phyloP scores from a whole-genome alignment of 2,329 filamentous ascomycete genomes.

The Metarhizium robertsii region DNA sequence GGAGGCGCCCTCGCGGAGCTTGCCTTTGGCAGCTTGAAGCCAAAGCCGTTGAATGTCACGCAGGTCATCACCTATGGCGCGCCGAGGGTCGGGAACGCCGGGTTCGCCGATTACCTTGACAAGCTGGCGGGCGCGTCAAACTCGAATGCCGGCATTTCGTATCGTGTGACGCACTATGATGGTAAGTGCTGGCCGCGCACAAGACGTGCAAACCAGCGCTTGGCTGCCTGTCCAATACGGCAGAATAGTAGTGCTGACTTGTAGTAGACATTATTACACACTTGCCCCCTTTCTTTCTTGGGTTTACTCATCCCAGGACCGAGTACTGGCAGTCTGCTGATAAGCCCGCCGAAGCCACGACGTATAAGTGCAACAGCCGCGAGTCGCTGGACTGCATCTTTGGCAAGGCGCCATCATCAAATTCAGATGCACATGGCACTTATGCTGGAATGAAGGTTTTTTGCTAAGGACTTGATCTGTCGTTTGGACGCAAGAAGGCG shows the following conservation, averaged over 20 bases:
- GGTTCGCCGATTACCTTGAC: neutral
- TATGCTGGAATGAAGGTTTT: neutral
- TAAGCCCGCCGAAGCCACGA: neutral
- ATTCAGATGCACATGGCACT: neutral
- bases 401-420: neutral
- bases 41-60: neutral
- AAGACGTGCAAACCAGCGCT: no score
- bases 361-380: neutral
- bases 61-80: neutral
- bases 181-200: neutral
- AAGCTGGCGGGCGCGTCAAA: neutral
- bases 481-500: no score
- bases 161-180: neutral
- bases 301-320: neutral
- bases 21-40: neutral
- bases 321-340: slow-evolving; percentile 7
- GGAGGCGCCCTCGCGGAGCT: neutral
- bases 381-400: neutral
- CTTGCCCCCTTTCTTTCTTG: neutral
- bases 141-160: neutral
- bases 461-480: no score
- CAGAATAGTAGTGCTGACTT: no score
- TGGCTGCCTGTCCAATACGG: no score
- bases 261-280: neutral
- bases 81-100: neutral